phyloP scores from a whole-genome alignment of 768 basidiomycete genomes.

The Termitomyces eurrhizus region DNA sequence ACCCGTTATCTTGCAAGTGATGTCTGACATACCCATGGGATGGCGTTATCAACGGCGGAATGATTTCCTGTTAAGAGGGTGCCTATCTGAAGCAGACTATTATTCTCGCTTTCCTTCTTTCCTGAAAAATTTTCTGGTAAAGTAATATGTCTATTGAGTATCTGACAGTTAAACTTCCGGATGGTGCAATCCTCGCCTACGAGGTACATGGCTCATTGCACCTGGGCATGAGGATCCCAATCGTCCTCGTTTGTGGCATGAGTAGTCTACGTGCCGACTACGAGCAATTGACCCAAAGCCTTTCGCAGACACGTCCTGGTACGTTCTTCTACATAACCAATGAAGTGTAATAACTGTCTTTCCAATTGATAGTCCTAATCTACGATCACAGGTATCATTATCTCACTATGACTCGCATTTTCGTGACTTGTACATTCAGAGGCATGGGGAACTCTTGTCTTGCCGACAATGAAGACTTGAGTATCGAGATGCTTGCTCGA shows the following conservation, averaged over 20 bases:
- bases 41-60: neutral
- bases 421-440: conserved; percentile 17
- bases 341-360: neutral
- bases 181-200: conserved; percentile 41
- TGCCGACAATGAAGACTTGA: conserved; percentile 32
- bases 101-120: neutral
- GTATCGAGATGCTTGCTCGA: conserved; percentile 41
- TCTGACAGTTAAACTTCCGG: conserved; percentile 28
- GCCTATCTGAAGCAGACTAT: neutral
- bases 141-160: conserved; percentile 20
- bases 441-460: conserved; percentile 44
- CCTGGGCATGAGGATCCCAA: conserved; percentile 26
- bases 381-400: conserved; percentile 35
- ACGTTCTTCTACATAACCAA: neutral
- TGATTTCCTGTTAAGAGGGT: conserved; percentile 4
- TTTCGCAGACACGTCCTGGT: conserved; percentile 39
- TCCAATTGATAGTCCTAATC: conserved; percentile 30
- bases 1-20: conserved; percentile 4
- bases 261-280: conserved; percentile 36
- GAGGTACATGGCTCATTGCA: conserved; percentile 38
- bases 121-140: neutral
- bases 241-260: conserved; percentile 41
- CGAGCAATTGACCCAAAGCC: conserved; percentile 28
- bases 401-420: neutral
- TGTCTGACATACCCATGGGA: conserved; percentile 8